Evolutionary conservation across 1,284 basidiomycete genomes (phyloP).

Genomic region (Phylloporus sp.): DNA sequence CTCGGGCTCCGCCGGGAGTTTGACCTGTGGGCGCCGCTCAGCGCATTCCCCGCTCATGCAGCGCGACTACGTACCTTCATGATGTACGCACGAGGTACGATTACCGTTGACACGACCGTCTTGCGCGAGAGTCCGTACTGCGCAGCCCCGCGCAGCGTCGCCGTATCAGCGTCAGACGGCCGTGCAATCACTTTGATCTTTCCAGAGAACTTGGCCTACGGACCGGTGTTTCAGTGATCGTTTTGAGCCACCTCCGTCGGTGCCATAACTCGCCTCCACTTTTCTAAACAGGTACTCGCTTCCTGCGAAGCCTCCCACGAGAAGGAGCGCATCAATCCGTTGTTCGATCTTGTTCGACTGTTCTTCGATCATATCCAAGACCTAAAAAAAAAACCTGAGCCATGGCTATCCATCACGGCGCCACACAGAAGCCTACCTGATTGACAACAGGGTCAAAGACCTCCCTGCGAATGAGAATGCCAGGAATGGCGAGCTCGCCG

Average conservation of each 20-base stretch:
- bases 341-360: conserved; percentile 68
- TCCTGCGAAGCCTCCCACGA: conserved; percentile 85
- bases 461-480: conserved; percentile 71
- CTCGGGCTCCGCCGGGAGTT: conserved; percentile 79
- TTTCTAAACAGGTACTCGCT: conserved; percentile 79
- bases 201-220: conserved; percentile 63
- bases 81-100: conserved; percentile 78
- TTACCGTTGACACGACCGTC: conserved; percentile 75
- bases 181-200: conserved; percentile 74
- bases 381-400: conserved; percentile 45
- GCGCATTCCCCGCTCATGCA: neutral
- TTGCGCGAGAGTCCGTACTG: conserved; percentile 79
- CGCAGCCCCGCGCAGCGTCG: conserved; percentile 80
- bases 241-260: neutral
- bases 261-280: conserved; percentile 58
- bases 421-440: conserved; percentile 50
- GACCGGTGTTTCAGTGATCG: conserved; percentile 20
- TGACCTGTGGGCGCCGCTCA: conserved; percentile 52
- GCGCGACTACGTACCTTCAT: conserved; percentile 63
- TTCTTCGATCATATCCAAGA: conserved; percentile 74
- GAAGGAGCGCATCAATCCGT: conserved; percentile 73
- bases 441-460: conserved; percentile 82
- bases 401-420: conserved; percentile 1
- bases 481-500: conserved; percentile 80
- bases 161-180: conserved; percentile 82